These are phyloP conservation scores for Candida awuae DNA, from an alignment of 805 yeast genomes.

Conservation along the genomic window DNA sequence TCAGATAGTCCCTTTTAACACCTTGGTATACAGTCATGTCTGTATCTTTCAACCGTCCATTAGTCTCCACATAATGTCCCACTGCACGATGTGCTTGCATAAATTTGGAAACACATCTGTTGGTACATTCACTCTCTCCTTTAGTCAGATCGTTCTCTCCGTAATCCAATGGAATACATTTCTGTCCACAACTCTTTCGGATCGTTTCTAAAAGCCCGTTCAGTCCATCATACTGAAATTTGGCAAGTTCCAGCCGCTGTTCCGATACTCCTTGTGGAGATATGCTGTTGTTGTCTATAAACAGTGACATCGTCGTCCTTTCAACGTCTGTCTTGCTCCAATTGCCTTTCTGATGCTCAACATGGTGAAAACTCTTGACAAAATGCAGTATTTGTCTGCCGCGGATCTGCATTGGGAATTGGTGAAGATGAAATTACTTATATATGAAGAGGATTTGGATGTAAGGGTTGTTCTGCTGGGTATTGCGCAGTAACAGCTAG, in stretches of 20 bases:
- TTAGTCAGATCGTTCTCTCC: slow-evolving; percentile 67
- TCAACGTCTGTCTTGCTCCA: background rate
- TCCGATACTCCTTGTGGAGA: slow-evolving; percentile 46
- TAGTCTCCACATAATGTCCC: slow-evolving; percentile 41
- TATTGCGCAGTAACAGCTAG: too few relatives aligned
- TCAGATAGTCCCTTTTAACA: slow-evolving; percentile 19
- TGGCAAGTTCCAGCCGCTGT: slow-evolving; percentile 54
- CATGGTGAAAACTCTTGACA: too few relatives aligned
- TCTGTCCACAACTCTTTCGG: slow-evolving; percentile 53
- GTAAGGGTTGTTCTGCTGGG: too few relatives aligned
- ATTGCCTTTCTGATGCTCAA: too few relatives aligned
- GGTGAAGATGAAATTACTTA: too few relatives aligned
- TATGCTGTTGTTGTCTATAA: slow-evolving; percentile 39
- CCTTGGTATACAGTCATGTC: slow-evolving; percentile 26
- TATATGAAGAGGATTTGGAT: too few relatives aligned
- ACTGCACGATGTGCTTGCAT: slow-evolving; percentile 61
- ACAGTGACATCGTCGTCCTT: slow-evolving; percentile 46
- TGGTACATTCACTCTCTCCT: slow-evolving; percentile 79
- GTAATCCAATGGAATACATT: slow-evolving; percentile 83
- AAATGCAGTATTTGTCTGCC: too few relatives aligned
- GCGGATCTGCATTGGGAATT: too few relatives aligned
- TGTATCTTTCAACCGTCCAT: slow-evolving; percentile 38
- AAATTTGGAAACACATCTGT: slow-evolving; percentile 90
- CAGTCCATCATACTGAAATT: slow-evolving; percentile 62
- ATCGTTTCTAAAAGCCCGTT: slow-evolving; percentile 40